Evolutionary conservation across 495 filamentous ascomycete species (phyloP).

Genomic region (Tuber brumale): DNA sequence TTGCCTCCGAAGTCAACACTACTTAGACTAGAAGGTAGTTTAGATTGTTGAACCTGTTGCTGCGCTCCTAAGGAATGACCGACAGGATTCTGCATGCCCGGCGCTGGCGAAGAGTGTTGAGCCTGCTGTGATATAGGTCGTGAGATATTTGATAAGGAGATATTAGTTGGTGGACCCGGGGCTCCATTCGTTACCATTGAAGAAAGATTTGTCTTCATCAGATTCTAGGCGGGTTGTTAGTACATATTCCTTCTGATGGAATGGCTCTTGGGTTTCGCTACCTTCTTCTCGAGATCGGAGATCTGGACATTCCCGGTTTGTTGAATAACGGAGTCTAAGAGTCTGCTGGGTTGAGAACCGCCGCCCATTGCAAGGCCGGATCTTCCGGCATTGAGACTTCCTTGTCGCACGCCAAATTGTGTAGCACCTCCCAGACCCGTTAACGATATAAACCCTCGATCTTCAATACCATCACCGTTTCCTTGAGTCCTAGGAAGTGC

Average conservation of each 20-base stretch:
- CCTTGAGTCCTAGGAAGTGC: slow-evolving; percentile 33
- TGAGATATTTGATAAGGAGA: slow-evolving; percentile 43
- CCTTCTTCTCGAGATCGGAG: slow-evolving; percentile 35
- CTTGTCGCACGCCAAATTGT: slow-evolving; percentile 30
- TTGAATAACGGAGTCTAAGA: slow-evolving; percentile 32
- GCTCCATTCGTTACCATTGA: slow-evolving; percentile 35
- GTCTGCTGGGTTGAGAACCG: slow-evolving; percentile 23
- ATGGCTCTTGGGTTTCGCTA: slow-evolving; percentile 10
- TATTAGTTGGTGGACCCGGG: slow-evolving; percentile 31
- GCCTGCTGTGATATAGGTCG: slow-evolving; percentile 56
- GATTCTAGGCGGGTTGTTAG: slow-evolving; percentile 14
- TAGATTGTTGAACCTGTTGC: slow-evolving; percentile 50
- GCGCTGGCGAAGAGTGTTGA: slow-evolving; percentile 35
- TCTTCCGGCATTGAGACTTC: slow-evolving; percentile 20
- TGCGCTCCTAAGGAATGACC: slow-evolving; percentile 29
- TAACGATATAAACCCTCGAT: slow-evolving; percentile 33
- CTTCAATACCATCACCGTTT: slow-evolving; percentile 27
- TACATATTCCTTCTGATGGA: not conserved
- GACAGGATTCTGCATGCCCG: slow-evolving; percentile 36
- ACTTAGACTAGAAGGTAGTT: slow-evolving; percentile 25
- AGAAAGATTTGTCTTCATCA: slow-evolving; percentile 28
- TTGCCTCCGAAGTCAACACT: slow-evolving; percentile 35
- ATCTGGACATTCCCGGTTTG: slow-evolving; percentile 32
- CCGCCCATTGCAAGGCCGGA: slow-evolving; percentile 26
- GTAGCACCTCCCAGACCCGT: slow-evolving; percentile 21